Base-by-base conservation (phyloP, 805 yeast species). In the Metschnikowia corniflorae region DNA sequence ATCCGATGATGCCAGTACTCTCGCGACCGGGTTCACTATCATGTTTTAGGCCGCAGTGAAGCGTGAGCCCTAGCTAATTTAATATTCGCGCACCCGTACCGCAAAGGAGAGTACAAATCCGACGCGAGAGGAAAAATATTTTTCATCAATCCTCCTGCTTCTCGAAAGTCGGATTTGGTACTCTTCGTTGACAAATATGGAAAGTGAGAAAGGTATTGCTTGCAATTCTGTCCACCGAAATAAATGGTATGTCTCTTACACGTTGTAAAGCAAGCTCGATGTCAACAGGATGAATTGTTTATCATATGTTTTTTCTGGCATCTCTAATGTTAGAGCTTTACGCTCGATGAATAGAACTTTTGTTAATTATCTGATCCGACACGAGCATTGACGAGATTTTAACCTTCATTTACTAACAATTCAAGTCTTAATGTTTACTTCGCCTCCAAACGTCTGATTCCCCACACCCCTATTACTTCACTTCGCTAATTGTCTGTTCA, bases 251-350 rank as follows among this genome's bases (percentile, higher is more conserved):
- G 21, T 37, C 14, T 20, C 12, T 31, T 30, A 24, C 16, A 21
- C 3, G 12, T 3, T 10, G 24, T 21, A 21, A 10, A 21, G 3
- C n/a, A 5, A 21, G 37, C 34, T 33, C 27, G 17, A 23, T 20
- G 12, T 31, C 40, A 33, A 25, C 37, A 38, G 61, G 72, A 66
- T 65, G 72, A 66, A 57, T 49, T 42, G 55, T 61, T 50, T 44
- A 39, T 46, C 35, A 51, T 63, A 65, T 68, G 73, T 80, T 78
- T 79, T 81, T 82, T 82, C 89, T 82, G 89, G 89, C 89, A 82
- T 82, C 89, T 82, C 88, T 82, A 82, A 81, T 82, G 85, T 80
- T 82, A 82, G 88, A 69, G 76, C 78, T 73, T 68, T 66, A 72
- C 70, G 80, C 73, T 79, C 88, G 73, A 80, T 82, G 89, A 82